Conservation (phyloP, 345 rosid genomes). For the Lumnitzera littorea region DNA sequence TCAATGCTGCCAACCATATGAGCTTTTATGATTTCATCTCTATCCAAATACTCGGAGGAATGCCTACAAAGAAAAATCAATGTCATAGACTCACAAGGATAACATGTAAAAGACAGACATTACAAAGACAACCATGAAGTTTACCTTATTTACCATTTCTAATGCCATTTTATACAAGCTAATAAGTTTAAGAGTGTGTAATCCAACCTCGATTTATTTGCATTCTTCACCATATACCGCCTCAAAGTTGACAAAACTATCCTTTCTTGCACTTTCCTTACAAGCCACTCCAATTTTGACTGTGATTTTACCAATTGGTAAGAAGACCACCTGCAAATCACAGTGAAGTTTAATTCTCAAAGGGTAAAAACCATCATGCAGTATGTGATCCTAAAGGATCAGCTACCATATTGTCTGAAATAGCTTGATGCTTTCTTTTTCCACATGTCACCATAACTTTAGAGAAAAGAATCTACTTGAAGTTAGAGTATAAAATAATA, state of each 20-base stretch:
- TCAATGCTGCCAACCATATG: constrained; percentile 55
- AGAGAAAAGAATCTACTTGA: too few relatives aligned
- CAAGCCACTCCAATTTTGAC: constrained; percentile 61
- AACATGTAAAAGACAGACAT: background rate
- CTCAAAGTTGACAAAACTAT: constrained; percentile 55
- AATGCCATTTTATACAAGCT: background rate
- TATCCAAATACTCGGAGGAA: constrained; percentile 57
- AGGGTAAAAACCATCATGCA: too few relatives aligned
- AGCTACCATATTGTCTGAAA: too few relatives aligned
- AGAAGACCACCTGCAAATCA: constrained; percentile 40
- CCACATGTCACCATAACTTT: too few relatives aligned
- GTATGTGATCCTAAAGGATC: too few relatives aligned
- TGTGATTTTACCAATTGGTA: constrained; percentile 30
- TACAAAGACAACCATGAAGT: background rate
- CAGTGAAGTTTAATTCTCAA: too few relatives aligned
- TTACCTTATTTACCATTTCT: background rate
- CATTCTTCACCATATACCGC: constrained; percentile 39
- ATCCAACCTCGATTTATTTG: constrained; percentile 50
- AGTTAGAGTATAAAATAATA: too few relatives aligned
- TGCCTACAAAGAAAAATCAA: constrained; percentile 34
- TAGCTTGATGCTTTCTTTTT: too few relatives aligned
- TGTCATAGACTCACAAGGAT: background rate
- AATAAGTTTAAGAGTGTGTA: background rate
- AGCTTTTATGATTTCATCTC: constrained; percentile 55
- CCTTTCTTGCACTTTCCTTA: constrained; percentile 61